Evolutionary conservation across 768 basidiomycete species (phyloP), one percentile per base, ranked within the genome.

Genomic region (Psilocybe cubensis): DNA sequence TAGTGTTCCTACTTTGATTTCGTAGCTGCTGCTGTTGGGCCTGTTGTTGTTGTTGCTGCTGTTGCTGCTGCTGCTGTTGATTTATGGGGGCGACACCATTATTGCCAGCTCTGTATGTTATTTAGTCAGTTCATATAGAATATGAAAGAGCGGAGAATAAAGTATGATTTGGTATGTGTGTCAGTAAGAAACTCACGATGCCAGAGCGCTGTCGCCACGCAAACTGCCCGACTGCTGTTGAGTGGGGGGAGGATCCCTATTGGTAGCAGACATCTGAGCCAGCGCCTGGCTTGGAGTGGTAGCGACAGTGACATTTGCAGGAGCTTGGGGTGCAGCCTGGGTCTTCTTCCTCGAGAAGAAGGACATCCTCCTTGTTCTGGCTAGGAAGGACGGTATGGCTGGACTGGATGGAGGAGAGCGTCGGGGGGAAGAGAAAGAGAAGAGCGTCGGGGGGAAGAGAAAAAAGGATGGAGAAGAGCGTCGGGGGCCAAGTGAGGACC

Each of bases 341-440:
- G 86, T 83, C 83, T 91, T 92, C 87, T 87, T 92, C 83, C 90
- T 83, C 42, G 85, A 88, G 84, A 94, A 94, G 90, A 92, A 94
- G 82, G 91, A 92, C 92, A 94, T 94, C 85, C 88, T 88, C 73
- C 86, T 77, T 62, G 83, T 68, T 74, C 83, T 81, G 70, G 79
- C 77, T 71, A 87, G 74, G 73, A 88, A 72, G 70, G 83, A 89
- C 84, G 85, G 81, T 82, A 88, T 88, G 84, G 83, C 74, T 80
- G 82, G 57, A 63, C n/a, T 53, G 53, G 47, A 61, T 47, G 56
- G 54, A 17, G 54, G 67, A 57, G 61, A 38, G 8, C n/a, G 42
- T 31, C 44, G 25, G 9, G 31, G 24, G 33, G 24, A 49, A 35
- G 47, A 53, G 25, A 49, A 43, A 18, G 42, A 11, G 28, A 35